Evolutionary conservation across 148 eudicot species (phyloP), one percentile per base, ranked within the genome.

Genomic region (Amaranthus cruentus): DNA sequence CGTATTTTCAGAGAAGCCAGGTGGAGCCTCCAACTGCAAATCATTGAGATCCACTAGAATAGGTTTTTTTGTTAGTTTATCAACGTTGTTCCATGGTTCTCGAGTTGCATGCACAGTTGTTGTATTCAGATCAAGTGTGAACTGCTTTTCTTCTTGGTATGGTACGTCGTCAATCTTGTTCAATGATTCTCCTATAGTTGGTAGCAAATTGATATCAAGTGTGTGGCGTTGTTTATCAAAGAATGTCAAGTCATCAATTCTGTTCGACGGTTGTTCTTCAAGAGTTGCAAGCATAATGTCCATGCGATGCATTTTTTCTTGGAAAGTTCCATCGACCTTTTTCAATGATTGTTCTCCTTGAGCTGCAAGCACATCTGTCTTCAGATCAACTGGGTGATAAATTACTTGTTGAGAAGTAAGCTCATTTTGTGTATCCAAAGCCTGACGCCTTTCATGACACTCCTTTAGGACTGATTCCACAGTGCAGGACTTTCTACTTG

Each of bases 401-500:
- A 38, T 62, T 38, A 38, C 66, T 42, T 62, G 12, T 38, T 62
- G 73, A 58, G 47, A 53, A 58, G 49, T 71, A 58, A 77, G 51
- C 63, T 72, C 69, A 46, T 74, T 42, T 64, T 56, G 75, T 18
- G 60, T 52, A 57, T 58, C 49, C 56, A 50, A 38, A 75, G 70
- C 60, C 18, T 6, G 51, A 60, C 43, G 21, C 69, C 14, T 14
- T 12, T 68, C 65, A 56, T 13, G 65, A 59, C 66, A 55, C 43
- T 69, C 77, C 47, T 44, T 69, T 6, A 73, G 69, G 44, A 62
- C n/a, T 4, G 63, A 59, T 56, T 15, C 71, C 38, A 65, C 61
- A 51, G 11, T 54, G 68, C 63, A 42, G 54, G 82, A 67, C 14
- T 68, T 77, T 38, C 75, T 81, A 46, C 44, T 74, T 47, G 84